These are phyloP conservation scores for Dispira simplex DNA, from an alignment of 192 early-diverging fungal species.

Conservation along the genomic window DNA sequence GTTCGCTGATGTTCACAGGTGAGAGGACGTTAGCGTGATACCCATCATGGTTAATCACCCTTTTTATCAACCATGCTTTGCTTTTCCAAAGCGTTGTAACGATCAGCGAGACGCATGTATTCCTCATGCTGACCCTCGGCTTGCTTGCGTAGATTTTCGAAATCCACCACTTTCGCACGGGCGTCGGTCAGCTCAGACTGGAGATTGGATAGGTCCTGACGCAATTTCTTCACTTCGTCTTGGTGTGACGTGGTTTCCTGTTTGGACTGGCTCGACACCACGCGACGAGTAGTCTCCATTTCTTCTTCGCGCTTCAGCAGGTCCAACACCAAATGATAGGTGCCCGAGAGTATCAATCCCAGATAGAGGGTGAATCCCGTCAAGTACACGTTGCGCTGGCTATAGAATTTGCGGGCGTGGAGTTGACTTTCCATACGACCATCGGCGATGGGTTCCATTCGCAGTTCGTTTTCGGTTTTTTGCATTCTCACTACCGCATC, in stretches of 20 bases:
- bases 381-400: conserved; percentile 36
- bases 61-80: too few relatives aligned
- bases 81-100: conserved; percentile 13
- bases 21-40: too few relatives aligned
- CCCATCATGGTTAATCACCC: too few relatives aligned
- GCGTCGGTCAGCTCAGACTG: conserved; percentile 26
- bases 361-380: conserved; percentile 38
- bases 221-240: conserved; percentile 10
- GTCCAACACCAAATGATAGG: conserved; percentile 25
- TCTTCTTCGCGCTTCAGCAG: conserved; percentile 16
- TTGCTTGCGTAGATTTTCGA: conserved; percentile 32
- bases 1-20: too few relatives aligned
- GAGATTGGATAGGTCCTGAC: conserved; percentile 20
- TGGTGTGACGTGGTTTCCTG: conserved; percentile 14
- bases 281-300: neutral
- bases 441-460: conserved; percentile 19
- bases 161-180: conserved; percentile 14
- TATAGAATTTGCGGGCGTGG: conserved; percentile 31
- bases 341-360: conserved; percentile 28
- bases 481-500: conserved; percentile 28
- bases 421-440: conserved; percentile 29
- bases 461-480: conserved; percentile 17
- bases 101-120: conserved; percentile 31
- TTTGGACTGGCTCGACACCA: neutral
- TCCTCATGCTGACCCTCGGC: conserved; percentile 26